These are phyloP conservation scores for Aspergillus vadensis DNA, from an alignment of 2,329 filamentous ascomycete genomes.

Conservation along the genomic window DNA sequence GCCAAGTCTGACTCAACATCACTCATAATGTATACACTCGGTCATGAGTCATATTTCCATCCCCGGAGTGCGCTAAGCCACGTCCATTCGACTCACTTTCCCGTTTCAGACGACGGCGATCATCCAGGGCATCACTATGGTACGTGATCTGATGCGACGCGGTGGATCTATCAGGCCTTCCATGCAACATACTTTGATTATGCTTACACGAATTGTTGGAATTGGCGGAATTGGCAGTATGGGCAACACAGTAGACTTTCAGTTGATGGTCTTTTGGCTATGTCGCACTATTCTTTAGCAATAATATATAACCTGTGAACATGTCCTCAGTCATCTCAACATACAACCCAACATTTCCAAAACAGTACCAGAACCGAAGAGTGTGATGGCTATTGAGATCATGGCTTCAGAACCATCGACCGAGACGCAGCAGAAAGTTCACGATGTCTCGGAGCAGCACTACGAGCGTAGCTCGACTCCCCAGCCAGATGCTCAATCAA, in stretches of 20 bases:
- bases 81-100: not conserved
- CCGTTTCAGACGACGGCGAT: not conserved
- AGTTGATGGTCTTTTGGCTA: too few species aligned
- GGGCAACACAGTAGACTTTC: too few species aligned
- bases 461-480: not conserved
- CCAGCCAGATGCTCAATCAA: not conserved
- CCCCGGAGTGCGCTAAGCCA: not conserved
- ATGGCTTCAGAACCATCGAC: conserved; percentile 1
- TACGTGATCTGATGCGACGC: not conserved
- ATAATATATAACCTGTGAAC: not conserved
- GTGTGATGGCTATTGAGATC: not conserved
- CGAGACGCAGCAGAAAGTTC: not conserved
- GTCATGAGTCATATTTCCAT: not conserved
- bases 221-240: too few species aligned
- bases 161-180: not conserved
- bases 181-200: not conserved
- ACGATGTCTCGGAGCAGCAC: not conserved
- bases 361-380: not conserved
- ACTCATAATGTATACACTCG: not conserved
- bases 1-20: not conserved
- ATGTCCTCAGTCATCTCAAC: not conserved
- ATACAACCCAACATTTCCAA: not conserved
- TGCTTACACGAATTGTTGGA: not conserved
- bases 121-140: not conserved
- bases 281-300: not conserved